These are phyloP conservation scores for Begonia masoniana DNA, from an alignment of 306 rosid species.

Conservation along the genomic window DNA sequence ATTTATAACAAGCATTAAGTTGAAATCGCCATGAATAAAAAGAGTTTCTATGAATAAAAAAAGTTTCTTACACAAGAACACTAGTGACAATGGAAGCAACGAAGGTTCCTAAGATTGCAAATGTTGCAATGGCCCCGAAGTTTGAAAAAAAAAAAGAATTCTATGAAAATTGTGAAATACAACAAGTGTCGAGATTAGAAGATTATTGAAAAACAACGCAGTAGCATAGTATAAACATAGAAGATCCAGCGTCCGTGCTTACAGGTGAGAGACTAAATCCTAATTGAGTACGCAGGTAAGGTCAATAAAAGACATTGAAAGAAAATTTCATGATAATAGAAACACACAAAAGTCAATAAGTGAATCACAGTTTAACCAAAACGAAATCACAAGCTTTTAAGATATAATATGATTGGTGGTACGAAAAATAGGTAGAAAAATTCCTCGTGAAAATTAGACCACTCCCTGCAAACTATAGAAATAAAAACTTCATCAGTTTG, in stretches of 20 bases:
- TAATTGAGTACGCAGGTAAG: conserved; percentile 66
- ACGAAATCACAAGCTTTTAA: conserved; percentile 7
- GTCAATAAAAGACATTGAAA: conserved; percentile 58
- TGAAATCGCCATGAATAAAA: no score
- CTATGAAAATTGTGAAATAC: conserved; percentile 23
- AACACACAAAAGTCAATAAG: no score
- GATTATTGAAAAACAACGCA: not conserved
- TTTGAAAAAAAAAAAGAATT: conserved; percentile 98
- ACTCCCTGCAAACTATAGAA: conserved; percentile 37
- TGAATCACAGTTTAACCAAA: not conserved
- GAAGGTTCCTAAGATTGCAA: conserved; percentile 84
- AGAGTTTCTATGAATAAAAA: no score
- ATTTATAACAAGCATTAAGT: no score
- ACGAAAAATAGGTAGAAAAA: conserved; percentile 90
- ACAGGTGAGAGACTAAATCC: conserved; percentile 98
- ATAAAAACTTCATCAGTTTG: no score
- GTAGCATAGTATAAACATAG: not conserved
- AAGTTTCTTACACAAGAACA: conserved; percentile 55
- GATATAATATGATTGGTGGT: conserved; percentile 99
- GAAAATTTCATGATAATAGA: not conserved
- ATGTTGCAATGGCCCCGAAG: conserved; percentile 96
- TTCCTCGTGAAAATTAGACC: conserved; percentile 98
- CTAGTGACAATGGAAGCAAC: conserved; percentile 85
- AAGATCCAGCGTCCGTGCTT: conserved; percentile 28
- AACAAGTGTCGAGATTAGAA: conserved; percentile 3